A percentile compares a stretch with the other conserved stretches of the same genome.
These are phyloP conservation scores for Xylaria nigripes DNA, from an alignment of 495 filamentous ascomycete species.

Conservation along the genomic window DNA sequence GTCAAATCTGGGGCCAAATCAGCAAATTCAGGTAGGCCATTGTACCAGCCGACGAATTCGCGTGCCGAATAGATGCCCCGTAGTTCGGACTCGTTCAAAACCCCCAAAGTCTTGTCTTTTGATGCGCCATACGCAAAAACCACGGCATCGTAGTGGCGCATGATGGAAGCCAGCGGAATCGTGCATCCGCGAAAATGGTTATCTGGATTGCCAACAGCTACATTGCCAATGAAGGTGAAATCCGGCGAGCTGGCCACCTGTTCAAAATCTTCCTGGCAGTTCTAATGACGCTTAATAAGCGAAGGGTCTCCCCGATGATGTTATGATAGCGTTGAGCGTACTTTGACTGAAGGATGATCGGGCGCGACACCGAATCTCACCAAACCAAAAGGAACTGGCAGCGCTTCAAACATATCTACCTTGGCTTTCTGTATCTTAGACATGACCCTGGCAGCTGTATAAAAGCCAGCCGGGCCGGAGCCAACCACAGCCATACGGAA, in stretches of 20 bases:
- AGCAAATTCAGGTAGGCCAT: slow-evolving; percentile 80
- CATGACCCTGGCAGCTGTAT: slow-evolving; percentile 79
- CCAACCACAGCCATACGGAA: slow-evolving; percentile 83
- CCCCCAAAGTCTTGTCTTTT: slow-evolving; percentile 66
- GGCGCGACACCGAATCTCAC: slow-evolving; percentile 92
- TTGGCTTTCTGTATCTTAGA: slow-evolving; percentile 58
- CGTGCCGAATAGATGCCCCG: slow-evolving; percentile 78
- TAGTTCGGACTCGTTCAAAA: slow-evolving; percentile 68
- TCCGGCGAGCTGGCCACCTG: slow-evolving; percentile 71
- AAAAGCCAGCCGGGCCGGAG: slow-evolving; percentile 94
- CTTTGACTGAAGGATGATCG: slow-evolving; percentile 97
- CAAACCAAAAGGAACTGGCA: slow-evolving; percentile 88
- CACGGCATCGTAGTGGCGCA: slow-evolving; percentile 84
- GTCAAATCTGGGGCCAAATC: slow-evolving; percentile 68
- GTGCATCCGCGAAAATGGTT: slow-evolving; percentile 37
- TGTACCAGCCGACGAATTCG: slow-evolving; percentile 98
- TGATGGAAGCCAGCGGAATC: slow-evolving; percentile 58
- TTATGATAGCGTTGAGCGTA: slow-evolving; percentile 27
- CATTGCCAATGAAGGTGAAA: slow-evolving; percentile 90
- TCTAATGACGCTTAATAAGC: slow-evolving; percentile 42
- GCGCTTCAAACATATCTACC: slow-evolving; percentile 92
- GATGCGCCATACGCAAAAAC: slow-evolving; percentile 90
- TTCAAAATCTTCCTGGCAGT: slow-evolving; percentile 87
- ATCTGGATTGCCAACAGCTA: slow-evolving; percentile 58
- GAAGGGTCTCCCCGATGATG: background rate